Evolutionary conservation across 768 basidiomycete species (phyloP).

Genomic region (Russula lepida): DNA sequence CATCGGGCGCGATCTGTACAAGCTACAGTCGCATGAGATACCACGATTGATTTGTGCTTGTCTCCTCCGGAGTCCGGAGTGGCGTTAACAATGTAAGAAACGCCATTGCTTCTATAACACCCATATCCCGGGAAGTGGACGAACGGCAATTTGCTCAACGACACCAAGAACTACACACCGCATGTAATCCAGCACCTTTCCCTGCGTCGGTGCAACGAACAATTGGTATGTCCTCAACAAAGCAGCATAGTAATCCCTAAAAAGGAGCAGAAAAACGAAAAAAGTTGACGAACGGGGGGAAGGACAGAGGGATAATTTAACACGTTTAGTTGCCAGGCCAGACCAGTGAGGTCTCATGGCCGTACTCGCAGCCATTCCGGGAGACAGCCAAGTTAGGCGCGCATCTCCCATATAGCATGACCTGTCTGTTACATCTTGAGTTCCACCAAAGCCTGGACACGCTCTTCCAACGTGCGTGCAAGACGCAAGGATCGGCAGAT

Average conservation of each 20-base stretch:
- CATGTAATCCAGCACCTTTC: constrained; percentile 71
- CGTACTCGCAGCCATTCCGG: constrained; percentile 80
- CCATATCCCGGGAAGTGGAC: constrained; percentile 7
- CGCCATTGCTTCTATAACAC: background rate
- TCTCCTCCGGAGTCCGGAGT: constrained; percentile 6
- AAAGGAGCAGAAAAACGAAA: background rate
- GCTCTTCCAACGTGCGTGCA: constrained; percentile 51
- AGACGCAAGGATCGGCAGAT: constrained; percentile 56
- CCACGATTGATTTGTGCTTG: background rate
- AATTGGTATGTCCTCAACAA: constrained; percentile 60
- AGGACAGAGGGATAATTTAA: background rate
- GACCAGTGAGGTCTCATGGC: too few species aligned
- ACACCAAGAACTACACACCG: constrained; percentile 76
- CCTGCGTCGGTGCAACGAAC: constrained; percentile 71
- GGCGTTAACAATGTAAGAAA: constrained; percentile 37
- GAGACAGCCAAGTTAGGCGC: constrained; percentile 61
- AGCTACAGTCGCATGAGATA: constrained; percentile 32
- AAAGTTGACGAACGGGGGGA: too few species aligned
- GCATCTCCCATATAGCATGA: constrained; percentile 78
- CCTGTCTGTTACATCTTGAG: constrained; percentile 74
- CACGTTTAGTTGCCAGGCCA: background rate
- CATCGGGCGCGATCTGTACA: constrained; percentile 51
- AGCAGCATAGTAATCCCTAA: constrained; percentile 70
- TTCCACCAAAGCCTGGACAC: constrained; percentile 48
- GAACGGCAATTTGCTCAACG: constrained; percentile 80